Percentiles rank a stretch among this genome's conserved stretches.
phyloP scores from a whole-genome alignment of 257 asterid species.

The Mitragyna speciosa region DNA sequence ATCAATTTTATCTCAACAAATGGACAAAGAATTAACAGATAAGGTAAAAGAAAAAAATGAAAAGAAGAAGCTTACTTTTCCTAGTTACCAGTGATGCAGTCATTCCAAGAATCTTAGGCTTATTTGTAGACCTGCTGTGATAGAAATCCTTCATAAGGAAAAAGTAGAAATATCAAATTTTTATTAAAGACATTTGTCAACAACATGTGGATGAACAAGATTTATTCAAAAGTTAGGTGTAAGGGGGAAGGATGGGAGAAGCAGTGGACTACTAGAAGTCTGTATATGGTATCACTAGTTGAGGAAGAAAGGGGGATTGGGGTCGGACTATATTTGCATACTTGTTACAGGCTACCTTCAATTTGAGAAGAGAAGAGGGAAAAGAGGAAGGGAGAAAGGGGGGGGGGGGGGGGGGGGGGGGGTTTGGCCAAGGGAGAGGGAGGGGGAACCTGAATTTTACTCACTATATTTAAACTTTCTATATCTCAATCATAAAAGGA shows the following conservation, averaged over 20 bases:
- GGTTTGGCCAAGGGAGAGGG: not conserved
- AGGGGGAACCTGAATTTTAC: not conserved
- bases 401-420: too few species aligned
- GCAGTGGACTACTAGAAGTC: not conserved
- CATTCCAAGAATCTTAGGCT: constrained; percentile 83
- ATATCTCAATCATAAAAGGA: not conserved
- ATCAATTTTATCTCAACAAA: not conserved
- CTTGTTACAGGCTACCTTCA: not conserved
- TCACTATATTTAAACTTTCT: not conserved
- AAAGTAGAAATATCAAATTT: not conserved
- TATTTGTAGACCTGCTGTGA: constrained; percentile 34
- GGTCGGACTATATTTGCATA: not conserved
- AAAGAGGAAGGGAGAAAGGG: too few species aligned
- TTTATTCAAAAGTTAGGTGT: not conserved
- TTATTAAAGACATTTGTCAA: not conserved
- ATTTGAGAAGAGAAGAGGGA: too few species aligned
- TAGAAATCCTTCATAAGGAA: constrained; percentile 63
- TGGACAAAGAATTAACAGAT: not conserved
- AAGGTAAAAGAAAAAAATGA: not conserved
- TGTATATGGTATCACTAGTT: not conserved
- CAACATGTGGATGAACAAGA: not conserved
- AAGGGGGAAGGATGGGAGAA: too few species aligned
- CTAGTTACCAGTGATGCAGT: constrained; percentile 58
- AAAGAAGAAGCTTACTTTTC: constrained; percentile 46
- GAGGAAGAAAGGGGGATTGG: not conserved